phyloP scores from a whole-genome alignment of 1,284 basidiomycete species.

The Veloboletus limbatus region DNA sequence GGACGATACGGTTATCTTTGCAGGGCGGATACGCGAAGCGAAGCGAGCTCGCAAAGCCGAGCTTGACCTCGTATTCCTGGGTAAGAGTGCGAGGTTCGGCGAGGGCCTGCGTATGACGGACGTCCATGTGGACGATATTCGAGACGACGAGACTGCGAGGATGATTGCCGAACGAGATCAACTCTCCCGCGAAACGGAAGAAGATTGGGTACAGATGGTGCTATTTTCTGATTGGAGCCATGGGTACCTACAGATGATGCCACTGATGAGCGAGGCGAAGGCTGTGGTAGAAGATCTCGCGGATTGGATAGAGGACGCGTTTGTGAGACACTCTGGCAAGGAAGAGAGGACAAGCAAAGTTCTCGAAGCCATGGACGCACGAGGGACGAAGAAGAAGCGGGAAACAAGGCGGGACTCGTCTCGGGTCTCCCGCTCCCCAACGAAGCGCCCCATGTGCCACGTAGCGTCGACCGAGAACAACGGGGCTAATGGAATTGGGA shows the following conservation, averaged over 20 bases:
- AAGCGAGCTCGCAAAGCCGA: slow-evolving; percentile 79
- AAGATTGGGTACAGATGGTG: slow-evolving; percentile 94
- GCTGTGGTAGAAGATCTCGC: slow-evolving; percentile 85
- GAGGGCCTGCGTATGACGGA: slow-evolving; percentile 51
- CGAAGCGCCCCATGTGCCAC: slow-evolving; percentile 17
- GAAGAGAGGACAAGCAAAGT: slow-evolving; percentile 16
- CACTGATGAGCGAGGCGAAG: slow-evolving; percentile 80
- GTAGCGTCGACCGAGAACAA: neutral
- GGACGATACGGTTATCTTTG: slow-evolving; percentile 94
- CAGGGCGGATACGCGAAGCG: slow-evolving; percentile 89
- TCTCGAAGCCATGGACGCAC: slow-evolving; percentile 15
- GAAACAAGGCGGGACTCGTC: slow-evolving; percentile 20
- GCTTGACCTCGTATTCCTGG: slow-evolving; percentile 51
- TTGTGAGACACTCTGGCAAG: slow-evolving; percentile 42
- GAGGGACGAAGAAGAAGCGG: slow-evolving; percentile 17
- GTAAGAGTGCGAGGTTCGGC: slow-evolving; percentile 57
- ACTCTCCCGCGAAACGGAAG: slow-evolving; percentile 70
- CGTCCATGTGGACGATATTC: slow-evolving; percentile 11
- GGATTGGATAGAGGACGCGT: slow-evolving; percentile 89
- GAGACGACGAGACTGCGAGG: slow-evolving; percentile 37
- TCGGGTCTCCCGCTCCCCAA: slow-evolving; percentile 21
- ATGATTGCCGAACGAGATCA: slow-evolving; percentile 57
- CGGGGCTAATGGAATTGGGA: slow-evolving; percentile 9
- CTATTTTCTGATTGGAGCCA: slow-evolving; percentile 91
- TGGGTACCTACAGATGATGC: slow-evolving; percentile 93